These are phyloP conservation scores for Aurinia saxatilis DNA, from an alignment of 345 rosid genomes.

Conservation along the genomic window DNA sequence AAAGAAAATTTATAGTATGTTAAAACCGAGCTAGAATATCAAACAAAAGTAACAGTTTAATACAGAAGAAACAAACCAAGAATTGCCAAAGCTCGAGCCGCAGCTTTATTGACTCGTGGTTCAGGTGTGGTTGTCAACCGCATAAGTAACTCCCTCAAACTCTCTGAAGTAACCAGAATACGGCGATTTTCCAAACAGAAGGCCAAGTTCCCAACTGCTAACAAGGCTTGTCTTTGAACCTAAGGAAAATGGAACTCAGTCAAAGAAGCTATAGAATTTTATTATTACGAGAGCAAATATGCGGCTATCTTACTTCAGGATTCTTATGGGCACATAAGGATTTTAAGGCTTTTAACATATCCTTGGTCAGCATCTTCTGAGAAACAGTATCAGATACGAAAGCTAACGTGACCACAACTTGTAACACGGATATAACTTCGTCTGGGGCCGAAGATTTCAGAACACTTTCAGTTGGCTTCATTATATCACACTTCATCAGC, in stretches of 20 bases:
- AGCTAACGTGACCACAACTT: slow-evolving; percentile 82
- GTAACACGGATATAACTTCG: slow-evolving; percentile 83
- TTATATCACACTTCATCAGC: slow-evolving; percentile 93
- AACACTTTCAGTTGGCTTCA: slow-evolving; percentile 92
- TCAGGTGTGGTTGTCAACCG: slow-evolving; percentile 76
- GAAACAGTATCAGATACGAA: slow-evolving; percentile 78
- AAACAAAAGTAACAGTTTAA: neutral
- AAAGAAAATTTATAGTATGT: neutral
- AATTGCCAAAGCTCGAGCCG: slow-evolving; percentile 97
- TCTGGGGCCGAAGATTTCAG: slow-evolving; percentile 64
- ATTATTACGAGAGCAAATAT: slow-evolving; percentile 2
- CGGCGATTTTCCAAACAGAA: slow-evolving; percentile 93
- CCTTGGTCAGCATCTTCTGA: slow-evolving; percentile 89
- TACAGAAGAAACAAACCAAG: slow-evolving; percentile 56
- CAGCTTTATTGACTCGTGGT: slow-evolving; percentile 85
- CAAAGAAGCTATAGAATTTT: slow-evolving; percentile 4
- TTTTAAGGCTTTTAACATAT: slow-evolving; percentile 72
- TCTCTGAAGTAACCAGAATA: slow-evolving; percentile 83
- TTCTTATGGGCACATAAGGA: slow-evolving; percentile 71
- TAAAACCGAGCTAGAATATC: neutral
- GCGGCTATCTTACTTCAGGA: slow-evolving; percentile 58
- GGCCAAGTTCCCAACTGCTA: slow-evolving; percentile 92
- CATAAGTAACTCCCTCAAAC: slow-evolving; percentile 83
- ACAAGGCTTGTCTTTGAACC: slow-evolving; percentile 88
- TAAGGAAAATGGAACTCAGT: slow-evolving; percentile 29